Evolutionary conservation across 768 basidiomycete species (phyloP).

Genomic region (Calocera cornea): DNA sequence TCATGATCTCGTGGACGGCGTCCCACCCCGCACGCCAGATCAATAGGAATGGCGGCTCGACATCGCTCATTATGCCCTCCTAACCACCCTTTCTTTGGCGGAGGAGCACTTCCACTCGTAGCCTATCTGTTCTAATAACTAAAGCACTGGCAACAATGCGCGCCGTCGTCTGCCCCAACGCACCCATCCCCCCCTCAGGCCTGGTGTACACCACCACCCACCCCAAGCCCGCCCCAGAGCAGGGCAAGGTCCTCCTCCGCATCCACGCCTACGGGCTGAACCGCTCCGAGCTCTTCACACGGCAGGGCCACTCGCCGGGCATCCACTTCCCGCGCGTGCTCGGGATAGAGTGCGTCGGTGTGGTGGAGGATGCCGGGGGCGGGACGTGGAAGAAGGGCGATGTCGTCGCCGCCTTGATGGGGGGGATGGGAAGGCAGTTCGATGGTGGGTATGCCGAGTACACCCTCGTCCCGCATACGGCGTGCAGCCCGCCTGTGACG

Average conservation of each 20-base stretch:
- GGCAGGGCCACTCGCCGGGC: slow-evolving; percentile 3
- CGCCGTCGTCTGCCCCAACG: no score
- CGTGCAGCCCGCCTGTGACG: background rate
- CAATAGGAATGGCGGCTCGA: no score
- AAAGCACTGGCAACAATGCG: no score
- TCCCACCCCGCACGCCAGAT: no score
- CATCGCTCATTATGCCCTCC: no score
- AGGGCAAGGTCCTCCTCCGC: background rate
- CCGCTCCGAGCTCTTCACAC: slow-evolving; percentile 4
- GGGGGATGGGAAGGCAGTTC: slow-evolving; percentile 3
- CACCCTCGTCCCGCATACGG: background rate
- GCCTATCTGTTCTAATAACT: no score
- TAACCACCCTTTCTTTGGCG: no score
- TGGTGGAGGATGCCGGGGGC: background rate
- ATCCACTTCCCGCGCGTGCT: slow-evolving; percentile 1
- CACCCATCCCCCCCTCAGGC: no score
- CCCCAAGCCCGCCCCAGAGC: background rate
- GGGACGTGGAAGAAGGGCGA: background rate
- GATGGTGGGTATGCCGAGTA: slow-evolving; percentile 7
- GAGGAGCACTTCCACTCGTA: no score
- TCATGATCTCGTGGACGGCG: no score
- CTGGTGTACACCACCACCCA: no score
- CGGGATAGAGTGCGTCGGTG: slow-evolving; percentile 7
- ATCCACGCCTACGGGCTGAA: background rate
- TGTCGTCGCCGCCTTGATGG: slow-evolving; percentile 5